A percentile compares a stretch with the other conserved stretches of the same genome.
Evolutionary conservation across 345 rosid genomes (phyloP).

Genomic region (Bruguiera parviflora): DNA sequence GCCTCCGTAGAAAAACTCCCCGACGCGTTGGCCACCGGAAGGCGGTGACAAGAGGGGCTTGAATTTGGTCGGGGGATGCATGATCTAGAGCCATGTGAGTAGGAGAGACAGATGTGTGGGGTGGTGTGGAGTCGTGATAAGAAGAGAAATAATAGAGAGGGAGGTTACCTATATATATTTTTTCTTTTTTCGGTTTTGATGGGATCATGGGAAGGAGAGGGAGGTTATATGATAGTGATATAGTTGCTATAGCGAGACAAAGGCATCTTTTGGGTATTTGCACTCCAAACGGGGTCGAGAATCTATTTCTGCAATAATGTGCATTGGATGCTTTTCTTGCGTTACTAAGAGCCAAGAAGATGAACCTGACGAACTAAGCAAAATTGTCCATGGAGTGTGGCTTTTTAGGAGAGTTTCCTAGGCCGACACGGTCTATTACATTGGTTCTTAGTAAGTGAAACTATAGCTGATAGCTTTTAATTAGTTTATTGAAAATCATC

Average conservation of each 20-base stretch:
- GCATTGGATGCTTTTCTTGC: background rate
- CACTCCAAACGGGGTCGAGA: background rate
- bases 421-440: background rate
- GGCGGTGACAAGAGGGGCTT: slow-evolving; percentile 12
- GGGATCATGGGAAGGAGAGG: background rate
- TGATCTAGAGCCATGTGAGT: slow-evolving; percentile 21
- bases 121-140: background rate
- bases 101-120: background rate
- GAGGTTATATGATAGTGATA: background rate
- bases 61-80: slow-evolving; percentile 9
- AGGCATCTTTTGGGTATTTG: slow-evolving; percentile 12
- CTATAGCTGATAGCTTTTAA: too few relatives aligned
- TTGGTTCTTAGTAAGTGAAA: too few relatives aligned
- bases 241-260: slow-evolving; percentile 14
- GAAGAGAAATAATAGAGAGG: too few relatives aligned
- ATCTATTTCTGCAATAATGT: background rate
- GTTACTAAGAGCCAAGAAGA: background rate
- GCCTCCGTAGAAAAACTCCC: slow-evolving; percentile 38
- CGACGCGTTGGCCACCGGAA: slow-evolving; percentile 29
- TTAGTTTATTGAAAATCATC: too few relatives aligned
- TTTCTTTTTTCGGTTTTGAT: background rate
- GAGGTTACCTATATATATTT: too few relatives aligned
- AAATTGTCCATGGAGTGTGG: background rate
- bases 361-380: background rate
- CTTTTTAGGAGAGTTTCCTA: background rate